phyloP scores from a whole-genome alignment of 2,329 filamentous ascomycete genomes.

The Neofusicoccum parvum region DNA sequence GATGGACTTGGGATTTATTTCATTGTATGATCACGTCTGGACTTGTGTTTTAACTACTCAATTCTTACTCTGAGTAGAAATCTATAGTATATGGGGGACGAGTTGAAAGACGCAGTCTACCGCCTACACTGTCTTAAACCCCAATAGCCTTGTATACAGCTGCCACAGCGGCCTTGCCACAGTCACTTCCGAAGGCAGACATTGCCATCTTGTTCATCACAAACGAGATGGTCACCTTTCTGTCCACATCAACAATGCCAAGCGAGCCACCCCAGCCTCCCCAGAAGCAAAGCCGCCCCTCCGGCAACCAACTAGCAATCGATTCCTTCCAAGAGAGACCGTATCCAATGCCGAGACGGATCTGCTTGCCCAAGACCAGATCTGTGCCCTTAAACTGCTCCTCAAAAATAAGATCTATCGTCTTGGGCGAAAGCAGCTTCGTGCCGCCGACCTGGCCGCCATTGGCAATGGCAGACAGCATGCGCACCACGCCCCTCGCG shows the following conservation, averaged over 20 bases:
- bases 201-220: slow-evolving; percentile 28
- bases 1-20: no score
- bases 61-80: no score
- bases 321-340: not conserved
- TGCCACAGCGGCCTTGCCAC: not conserved
- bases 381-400: not conserved
- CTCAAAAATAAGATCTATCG: not conserved
- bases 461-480: slow-evolving; percentile 44
- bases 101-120: no score
- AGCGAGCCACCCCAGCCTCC: slow-evolving; percentile 28
- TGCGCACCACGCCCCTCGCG: slow-evolving; percentile 45
- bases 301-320: not conserved
- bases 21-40: no score
- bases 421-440: slow-evolving; percentile 38
- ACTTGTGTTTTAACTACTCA: no score
- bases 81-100: no score
- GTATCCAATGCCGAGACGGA: not conserved
- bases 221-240: slow-evolving; percentile 26
- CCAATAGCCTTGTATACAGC: not conserved
- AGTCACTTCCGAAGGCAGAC: not conserved
- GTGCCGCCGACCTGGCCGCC: slow-evolving; percentile 37
- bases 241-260: slow-evolving; percentile 25
- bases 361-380: not conserved
- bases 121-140: not conserved
- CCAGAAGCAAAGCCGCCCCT: slow-evolving; percentile 23